phyloP scores from a whole-genome alignment of 106 monocot genomes.

The Chionographis japonica region DNA sequence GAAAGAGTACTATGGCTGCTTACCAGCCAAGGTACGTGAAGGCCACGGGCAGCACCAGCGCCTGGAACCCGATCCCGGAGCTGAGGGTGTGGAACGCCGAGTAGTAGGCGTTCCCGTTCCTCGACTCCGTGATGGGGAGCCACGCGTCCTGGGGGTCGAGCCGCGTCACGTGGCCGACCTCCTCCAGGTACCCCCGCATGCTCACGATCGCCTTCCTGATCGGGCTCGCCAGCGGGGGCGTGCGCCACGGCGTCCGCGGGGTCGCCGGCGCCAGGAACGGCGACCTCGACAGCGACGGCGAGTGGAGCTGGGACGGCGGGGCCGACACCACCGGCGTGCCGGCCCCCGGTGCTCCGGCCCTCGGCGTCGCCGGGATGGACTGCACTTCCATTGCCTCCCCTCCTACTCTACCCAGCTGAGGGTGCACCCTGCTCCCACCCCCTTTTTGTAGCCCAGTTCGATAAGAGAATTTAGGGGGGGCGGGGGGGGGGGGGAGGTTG shows the following conservation, averaged over 20 bases:
- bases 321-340: constrained; percentile 29
- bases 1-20: not conserved
- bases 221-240: constrained; percentile 39
- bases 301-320: constrained; percentile 50
- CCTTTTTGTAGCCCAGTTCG: too few species aligned
- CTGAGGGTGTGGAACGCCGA: constrained; percentile 85
- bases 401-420: too few species aligned
- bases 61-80: constrained; percentile 86
- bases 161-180: constrained; percentile 60
- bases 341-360: not conserved
- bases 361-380: constrained; percentile 31
- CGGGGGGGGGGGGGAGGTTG: constrained; percentile 9
- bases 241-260: constrained; percentile 9
- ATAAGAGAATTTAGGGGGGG: constrained; percentile 7
- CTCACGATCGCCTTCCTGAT: constrained; percentile 51
- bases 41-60: constrained; percentile 74
- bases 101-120: constrained; percentile 86
- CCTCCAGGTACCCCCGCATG: constrained; percentile 66
- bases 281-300: constrained; percentile 37
- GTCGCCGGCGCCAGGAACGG: constrained; percentile 13
- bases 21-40: constrained; percentile 87
- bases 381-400: constrained; percentile 14
- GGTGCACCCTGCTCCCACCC: too few species aligned
- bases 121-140: constrained; percentile 96
- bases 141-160: constrained; percentile 71